phyloP scores from a whole-genome alignment of 192 early-diverging fungal genomes.

The Backusella parvicylindrica region DNA sequence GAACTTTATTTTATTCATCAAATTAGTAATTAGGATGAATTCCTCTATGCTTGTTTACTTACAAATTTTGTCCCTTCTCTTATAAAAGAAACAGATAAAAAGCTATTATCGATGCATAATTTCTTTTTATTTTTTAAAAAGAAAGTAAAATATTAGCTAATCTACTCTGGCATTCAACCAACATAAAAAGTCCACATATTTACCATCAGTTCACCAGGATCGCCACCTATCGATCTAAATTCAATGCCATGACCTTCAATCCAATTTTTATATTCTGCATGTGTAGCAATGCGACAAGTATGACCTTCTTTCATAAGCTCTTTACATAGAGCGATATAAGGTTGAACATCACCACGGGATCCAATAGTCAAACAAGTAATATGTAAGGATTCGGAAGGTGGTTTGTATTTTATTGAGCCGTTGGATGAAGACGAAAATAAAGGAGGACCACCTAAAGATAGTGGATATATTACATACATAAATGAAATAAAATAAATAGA shows the following conservation, averaged over 20 bases:
- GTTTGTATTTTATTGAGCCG: conserved; percentile 9
- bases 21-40: too few species aligned
- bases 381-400: conserved; percentile 38
- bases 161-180: too few species aligned
- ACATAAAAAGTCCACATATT: too few species aligned
- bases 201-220: conserved; percentile 60
- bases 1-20: conserved; percentile 32
- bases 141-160: too few species aligned
- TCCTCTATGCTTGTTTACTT: background rate
- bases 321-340: conserved; percentile 68
- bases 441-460: conserved; percentile 16
- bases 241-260: conserved; percentile 63
- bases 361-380: conserved; percentile 70
- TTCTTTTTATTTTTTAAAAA: conserved; percentile 21
- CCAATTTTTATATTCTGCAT: conserved; percentile 62
- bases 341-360: conserved; percentile 72
- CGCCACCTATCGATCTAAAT: conserved; percentile 60
- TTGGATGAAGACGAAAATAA: conserved; percentile 10
- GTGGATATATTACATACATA: background rate
- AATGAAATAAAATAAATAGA: background rate
- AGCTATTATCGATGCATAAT: conserved; percentile 64
- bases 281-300: conserved; percentile 59
- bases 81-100: conserved; percentile 63
- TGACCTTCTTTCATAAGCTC: conserved; percentile 60
- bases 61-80: conserved; percentile 45